Conservation (phyloP, 148 eudicot genomes). For the Selenicereus undatus region DNA sequence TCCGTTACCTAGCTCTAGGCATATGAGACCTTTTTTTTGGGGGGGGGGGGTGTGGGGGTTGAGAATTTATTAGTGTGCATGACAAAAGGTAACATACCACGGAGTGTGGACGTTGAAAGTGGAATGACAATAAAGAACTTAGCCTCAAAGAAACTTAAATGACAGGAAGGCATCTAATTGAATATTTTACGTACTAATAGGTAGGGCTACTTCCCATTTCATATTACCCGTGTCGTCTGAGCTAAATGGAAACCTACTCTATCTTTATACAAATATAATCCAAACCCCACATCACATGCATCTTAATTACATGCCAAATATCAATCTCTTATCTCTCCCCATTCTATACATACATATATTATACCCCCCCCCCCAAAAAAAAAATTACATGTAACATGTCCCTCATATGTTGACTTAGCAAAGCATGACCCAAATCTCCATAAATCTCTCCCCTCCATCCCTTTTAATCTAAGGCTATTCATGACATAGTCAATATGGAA, state of each 20-base stretch:
- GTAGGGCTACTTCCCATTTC: slow-evolving; percentile 6
- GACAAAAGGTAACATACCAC: slow-evolving; percentile 13
- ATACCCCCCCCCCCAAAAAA: not conserved
- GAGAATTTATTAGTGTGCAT: slow-evolving; percentile 10
- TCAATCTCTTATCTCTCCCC: not conserved
- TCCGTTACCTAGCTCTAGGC: no score
- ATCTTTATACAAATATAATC: not conserved
- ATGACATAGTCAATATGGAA: not conserved
- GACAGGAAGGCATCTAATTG: slow-evolving; percentile 15
- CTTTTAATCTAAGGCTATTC: not conserved
- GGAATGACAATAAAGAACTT: slow-evolving; percentile 12
- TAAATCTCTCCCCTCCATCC: not conserved
- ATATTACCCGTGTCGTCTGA: not conserved
- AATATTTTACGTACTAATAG: not conserved
- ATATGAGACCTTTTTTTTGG: no score
- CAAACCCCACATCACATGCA: not conserved
- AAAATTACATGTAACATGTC: slow-evolving; percentile 3
- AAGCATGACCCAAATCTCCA: slow-evolving; percentile 22
- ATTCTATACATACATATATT: not conserved
- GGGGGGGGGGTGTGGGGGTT: not conserved
- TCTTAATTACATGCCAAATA: not conserved
- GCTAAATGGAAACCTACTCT: slow-evolving; percentile 5
- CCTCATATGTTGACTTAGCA: slow-evolving; percentile 18
- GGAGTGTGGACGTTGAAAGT: slow-evolving; percentile 10
- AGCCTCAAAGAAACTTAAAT: slow-evolving; percentile 13